Conservation (phyloP, 192 early-diverging fungal species). For the Coemansia sp. region DNA sequence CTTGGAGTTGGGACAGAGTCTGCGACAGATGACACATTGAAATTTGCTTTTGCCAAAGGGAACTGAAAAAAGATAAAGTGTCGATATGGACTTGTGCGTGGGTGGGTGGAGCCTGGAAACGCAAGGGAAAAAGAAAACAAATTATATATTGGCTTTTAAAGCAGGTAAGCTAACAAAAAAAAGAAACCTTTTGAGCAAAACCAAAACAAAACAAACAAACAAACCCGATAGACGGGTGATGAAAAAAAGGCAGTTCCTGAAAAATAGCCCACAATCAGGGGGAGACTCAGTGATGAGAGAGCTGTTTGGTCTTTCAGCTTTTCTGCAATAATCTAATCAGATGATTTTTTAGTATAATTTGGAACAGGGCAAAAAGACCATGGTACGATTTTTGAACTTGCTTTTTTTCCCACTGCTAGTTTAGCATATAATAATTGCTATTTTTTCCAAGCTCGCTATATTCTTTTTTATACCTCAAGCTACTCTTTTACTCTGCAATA, state of each 20-base stretch:
- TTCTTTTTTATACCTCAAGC: background rate
- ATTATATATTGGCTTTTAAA: background rate
- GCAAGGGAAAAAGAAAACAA: background rate
- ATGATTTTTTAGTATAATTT: no score
- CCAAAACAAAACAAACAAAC: no score
- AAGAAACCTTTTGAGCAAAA: no score
- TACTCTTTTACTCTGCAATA: background rate
- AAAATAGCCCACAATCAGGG: no score
- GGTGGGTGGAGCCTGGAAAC: background rate
- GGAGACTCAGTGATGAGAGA: no score
- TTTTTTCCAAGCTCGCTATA: background rate
- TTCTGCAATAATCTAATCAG: no score
- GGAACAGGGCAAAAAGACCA: background rate
- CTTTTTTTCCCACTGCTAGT: background rate
- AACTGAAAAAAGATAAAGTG: background rate
- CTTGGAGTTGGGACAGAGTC: background rate
- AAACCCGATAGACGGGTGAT: no score
- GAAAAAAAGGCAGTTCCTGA: no score
- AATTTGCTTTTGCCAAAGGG: background rate
- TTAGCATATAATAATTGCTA: no score
- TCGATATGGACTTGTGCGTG: no score
- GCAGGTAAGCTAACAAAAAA: no score
- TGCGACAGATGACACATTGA: slow-evolving; percentile 12
- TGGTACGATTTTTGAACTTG: background rate
- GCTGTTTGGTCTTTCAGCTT: no score